Evolutionary conservation across 129 eudicot species (phyloP), one percentile per base, ranked within the genome.

Genomic region (Ambrosia trifida): DNA sequence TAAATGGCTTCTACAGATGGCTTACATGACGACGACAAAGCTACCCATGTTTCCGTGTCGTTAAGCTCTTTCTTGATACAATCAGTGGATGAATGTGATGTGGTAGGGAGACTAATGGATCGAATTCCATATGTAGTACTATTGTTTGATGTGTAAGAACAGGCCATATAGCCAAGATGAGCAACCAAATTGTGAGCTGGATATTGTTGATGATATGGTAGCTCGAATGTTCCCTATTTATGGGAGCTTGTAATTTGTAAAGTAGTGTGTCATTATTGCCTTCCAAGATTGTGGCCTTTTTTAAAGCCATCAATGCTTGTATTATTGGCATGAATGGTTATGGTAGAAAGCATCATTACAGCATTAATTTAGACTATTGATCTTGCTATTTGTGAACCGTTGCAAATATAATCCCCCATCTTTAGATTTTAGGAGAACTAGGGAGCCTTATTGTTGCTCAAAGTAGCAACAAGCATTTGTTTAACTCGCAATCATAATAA

Each of bases 101-200:
- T 59, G 0, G 57, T 18, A 2, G 85, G 89, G 69, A 80, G 73
- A 17, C 85, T 84, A 44, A 62, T 61, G 46, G 85, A 84, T 41
- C 79, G 71, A 30, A 68, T 28, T 50, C 44, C 30, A 72, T 77
- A 32, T 4, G 24, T 41, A 13, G 68, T 41, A 31, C 62, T 40
- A 32, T 4, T 50, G 35, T 61, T 43, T 38, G 69, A 18, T 61
- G 33, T 77, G 20, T 67, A 58, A 16, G 72, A 74, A 35, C 40
- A 64, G 8, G 76, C 69, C 84, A 80, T 80, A 35, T 80, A 35
- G 30, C 33, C 40, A 35, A 63, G 52, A 64, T 50, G 62, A 20
- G 53, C 28, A 64, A 61, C 14, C 7, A 35, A 74, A 13, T 20
- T 16, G 69, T 65, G 56, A 24, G 24, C n/a, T 65, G 58, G 57